Base-by-base conservation (phyloP, 176 grass and related monocot species). In the Secale cereale region DNA sequence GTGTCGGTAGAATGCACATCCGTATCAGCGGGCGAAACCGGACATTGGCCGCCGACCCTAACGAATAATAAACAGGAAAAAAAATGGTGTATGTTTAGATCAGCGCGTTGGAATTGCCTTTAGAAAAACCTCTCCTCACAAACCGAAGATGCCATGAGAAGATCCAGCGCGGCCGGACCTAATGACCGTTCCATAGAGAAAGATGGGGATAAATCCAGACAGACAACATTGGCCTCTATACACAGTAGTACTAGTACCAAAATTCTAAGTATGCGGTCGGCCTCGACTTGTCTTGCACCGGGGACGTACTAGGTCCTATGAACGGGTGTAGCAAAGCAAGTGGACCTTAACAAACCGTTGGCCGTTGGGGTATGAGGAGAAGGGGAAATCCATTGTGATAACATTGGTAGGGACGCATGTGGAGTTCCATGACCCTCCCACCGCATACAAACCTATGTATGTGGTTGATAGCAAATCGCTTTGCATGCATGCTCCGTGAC, bases 321-420 rank as follows among this genome's bases (percentile, higher is more conserved):
- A 76, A 76, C 46, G 2, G 14, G 1, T 22, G 45, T 17, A 29
- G 45, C 16, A 7, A 22, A 29, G 45, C 16, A 7, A 22, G 45
- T 76, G 73, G 73, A 22, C 73, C 73, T 74, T 32, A 76, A 32
- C 73, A 54, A 32, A 7, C 45, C 40, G 29, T 32, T 31, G 30
- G n/a, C n/a, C n/a, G n/a, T n/a, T n/a, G 1, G n/a, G 45, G 8
- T 20, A 10, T 27, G 73, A 50, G 72, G 32, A 22, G 10, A 16
- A 29, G 30, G 30, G 30, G 16, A 76, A 76, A 76, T 76, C 73
- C 30, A 54, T 52, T 52, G 45, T 76, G 73, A 76, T 76, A 76
- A 56, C 73, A 76, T 54, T 76, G 73, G 45, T 56, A 54, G 73
- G 10, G 73, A 76, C 73, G 73, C 73, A 76, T 76, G 73, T 76